Percentiles rank a stretch among this genome's conserved stretches.
These are phyloP conservation scores for Daedaleopsis sinensis DNA, from an alignment of 768 basidiomycete species.

Conservation along the genomic window DNA sequence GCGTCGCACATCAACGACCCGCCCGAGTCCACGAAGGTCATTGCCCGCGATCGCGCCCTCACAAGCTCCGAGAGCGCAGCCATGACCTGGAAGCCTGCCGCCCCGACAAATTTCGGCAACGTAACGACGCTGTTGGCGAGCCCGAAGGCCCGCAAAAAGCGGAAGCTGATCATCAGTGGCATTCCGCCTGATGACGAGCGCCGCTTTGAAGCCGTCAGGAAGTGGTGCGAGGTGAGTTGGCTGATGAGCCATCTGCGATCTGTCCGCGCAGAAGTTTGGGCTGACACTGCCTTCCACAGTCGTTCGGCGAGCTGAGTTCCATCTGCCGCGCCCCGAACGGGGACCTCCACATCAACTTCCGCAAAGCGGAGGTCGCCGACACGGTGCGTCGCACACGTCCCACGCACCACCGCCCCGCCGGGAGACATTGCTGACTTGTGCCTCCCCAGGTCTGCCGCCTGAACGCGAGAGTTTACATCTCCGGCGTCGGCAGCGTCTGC, in stretches of 20 bases:
- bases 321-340: constrained; percentile 76
- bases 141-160: constrained; percentile 53
- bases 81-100: constrained; percentile 30
- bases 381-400: constrained; percentile 60
- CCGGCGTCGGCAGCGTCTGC: constrained; percentile 76
- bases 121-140: constrained; percentile 27
- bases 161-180: constrained; percentile 68
- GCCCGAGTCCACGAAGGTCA: constrained; percentile 32
- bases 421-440: background rate
- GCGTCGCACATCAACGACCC: constrained; percentile 44
- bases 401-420: background rate
- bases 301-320: constrained; percentile 75
- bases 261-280: no score
- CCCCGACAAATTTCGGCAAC: constrained; percentile 19
- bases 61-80: constrained; percentile 37
- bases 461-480: constrained; percentile 73
- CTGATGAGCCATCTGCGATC: background rate
- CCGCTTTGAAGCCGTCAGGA: constrained; percentile 68
- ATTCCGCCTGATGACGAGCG: constrained; percentile 59
- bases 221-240: constrained; percentile 73
- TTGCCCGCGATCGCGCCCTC: constrained; percentile 32
- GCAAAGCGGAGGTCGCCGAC: constrained; percentile 76
- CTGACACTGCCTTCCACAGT: constrained; percentile 39
- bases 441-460: constrained; percentile 68
- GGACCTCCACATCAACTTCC: constrained; percentile 78